phyloP scores from a whole-genome alignment of 2,329 filamentous ascomycete species.

The Domatiomyces globalis region DNA sequence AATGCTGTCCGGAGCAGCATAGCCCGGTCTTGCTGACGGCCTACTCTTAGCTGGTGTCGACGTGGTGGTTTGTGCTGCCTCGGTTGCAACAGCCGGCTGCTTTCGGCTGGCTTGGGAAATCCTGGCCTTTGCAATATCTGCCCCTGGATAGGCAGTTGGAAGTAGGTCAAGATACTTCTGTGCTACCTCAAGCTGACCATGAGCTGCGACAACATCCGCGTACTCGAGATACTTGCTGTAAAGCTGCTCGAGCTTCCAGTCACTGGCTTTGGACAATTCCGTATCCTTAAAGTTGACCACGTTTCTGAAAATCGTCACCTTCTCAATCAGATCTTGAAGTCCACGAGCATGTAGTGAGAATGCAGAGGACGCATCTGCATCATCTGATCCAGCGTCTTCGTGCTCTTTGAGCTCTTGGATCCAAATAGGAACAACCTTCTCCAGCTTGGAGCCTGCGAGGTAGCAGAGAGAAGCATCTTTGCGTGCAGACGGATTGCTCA shows the following conservation, averaged over 20 bases:
- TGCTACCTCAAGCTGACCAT: conserved; percentile 73
- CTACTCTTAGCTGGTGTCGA: not conserved
- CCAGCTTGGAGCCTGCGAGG: conserved; percentile 84
- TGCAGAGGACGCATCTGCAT: conserved; percentile 56
- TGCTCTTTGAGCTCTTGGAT: conserved; percentile 74
- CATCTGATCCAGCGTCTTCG: conserved; percentile 59
- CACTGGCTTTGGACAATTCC: conserved; percentile 54
- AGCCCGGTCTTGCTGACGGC: conserved; percentile 1
- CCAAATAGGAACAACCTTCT: conserved; percentile 96
- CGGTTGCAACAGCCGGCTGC: conserved; percentile 19
- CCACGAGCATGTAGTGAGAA: conserved; percentile 86
- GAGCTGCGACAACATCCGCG: conserved; percentile 80
- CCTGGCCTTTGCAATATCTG: conserved; percentile 71
- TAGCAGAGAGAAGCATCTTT: conserved; percentile 97
- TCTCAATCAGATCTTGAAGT: conserved; percentile 90
- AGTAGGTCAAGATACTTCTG: conserved; percentile 85
- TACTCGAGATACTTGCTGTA: conserved; percentile 97
- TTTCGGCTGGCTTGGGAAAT: conserved; percentile 72
- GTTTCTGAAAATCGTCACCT: conserved; percentile 90
- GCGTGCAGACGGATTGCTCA: conserved; percentile 42
- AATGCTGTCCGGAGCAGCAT: conserved; percentile 16
- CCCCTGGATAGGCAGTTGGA: conserved; percentile 67
- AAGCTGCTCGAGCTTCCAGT: conserved; percentile 76
- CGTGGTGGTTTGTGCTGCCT: conserved; percentile 19
- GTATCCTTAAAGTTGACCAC: conserved; percentile 81